These are phyloP conservation scores for Cutaneotrichosporon mucoides DNA, from an alignment of 1,284 basidiomycete genomes.

Conservation along the genomic window DNA sequence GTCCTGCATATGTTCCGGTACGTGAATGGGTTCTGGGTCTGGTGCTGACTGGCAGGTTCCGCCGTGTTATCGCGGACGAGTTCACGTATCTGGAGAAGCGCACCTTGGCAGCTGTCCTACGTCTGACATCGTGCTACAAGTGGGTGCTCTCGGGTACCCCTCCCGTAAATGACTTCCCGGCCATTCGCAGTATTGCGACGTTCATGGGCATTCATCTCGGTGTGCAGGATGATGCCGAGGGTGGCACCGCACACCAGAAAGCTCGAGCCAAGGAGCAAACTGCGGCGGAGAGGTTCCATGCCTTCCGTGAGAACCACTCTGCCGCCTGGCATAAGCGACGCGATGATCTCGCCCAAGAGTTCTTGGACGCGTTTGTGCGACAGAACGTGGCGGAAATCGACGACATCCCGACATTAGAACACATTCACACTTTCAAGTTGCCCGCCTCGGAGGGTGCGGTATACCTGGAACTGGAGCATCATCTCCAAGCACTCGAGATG, in stretches of 20 bases:
- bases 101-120: constrained; percentile 71
- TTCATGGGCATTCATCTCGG: constrained; percentile 83
- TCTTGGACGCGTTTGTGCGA: constrained; percentile 77
- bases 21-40: not conserved
- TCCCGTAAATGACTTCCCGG: constrained; percentile 83
- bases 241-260: constrained; percentile 67
- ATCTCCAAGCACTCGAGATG: constrained; percentile 59
- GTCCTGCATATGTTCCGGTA: constrained; percentile 83
- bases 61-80: constrained; percentile 86
- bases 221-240: constrained; percentile 82
- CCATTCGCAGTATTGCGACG: constrained; percentile 72
- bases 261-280: constrained; percentile 78
- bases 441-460: constrained; percentile 93
- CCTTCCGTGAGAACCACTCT: constrained; percentile 89
- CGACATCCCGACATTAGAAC: constrained; percentile 76
- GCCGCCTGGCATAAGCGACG: constrained; percentile 87
- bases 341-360: constrained; percentile 76
- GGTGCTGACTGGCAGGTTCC: constrained; percentile 52
- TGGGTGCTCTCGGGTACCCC: constrained; percentile 98
- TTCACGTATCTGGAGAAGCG: constrained; percentile 88
- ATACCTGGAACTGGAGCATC: constrained; percentile 92
- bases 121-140: constrained; percentile 69
- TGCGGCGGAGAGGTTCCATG: constrained; percentile 88
- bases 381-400: constrained; percentile 97
- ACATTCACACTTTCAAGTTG: constrained; percentile 65